Conservation (phyloP, 75 land plant genomes). For the Ceratopteris richardii region DNA sequence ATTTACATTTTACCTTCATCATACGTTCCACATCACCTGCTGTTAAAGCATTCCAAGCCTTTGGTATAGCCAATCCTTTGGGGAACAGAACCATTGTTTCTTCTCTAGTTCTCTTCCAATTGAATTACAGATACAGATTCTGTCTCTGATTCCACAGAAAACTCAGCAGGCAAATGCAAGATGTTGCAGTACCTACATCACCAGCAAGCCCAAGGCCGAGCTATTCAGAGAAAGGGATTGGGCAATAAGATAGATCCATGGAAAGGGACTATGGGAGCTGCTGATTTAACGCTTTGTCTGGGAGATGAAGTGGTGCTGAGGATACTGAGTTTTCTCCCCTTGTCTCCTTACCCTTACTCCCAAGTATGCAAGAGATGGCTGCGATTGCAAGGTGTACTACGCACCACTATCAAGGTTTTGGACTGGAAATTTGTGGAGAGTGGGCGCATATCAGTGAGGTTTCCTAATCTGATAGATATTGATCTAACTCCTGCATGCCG, state of each 20-base stretch:
- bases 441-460: conserved; percentile 46
- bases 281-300: conserved; percentile 42
- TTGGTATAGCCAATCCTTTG: no score
- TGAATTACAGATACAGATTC: no score
- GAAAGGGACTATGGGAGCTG: conserved; percentile 2
- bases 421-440: conserved; percentile 64
- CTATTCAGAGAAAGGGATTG: conserved; percentile 16
- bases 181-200: not conserved
- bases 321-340: conserved; percentile 34
- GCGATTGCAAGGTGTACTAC: conserved; percentile 34
- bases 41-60: no score
- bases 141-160: no score
- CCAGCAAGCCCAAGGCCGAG: not conserved
- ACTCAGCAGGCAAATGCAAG: not conserved
- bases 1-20: no score
- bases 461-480: conserved; percentile 59
- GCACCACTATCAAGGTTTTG: conserved; percentile 30
- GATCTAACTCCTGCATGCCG: conserved; percentile 51
- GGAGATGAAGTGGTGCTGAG: conserved; percentile 42
- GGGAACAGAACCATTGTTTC: no score
- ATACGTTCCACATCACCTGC: no score
- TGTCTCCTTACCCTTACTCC: conserved; percentile 16
- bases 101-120: no score
- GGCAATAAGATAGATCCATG: conserved; percentile 30
- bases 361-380: conserved; percentile 77